phyloP scores from a whole-genome alignment of 495 filamentous ascomycete genomes.

The Aspergillus avenaceus region DNA sequence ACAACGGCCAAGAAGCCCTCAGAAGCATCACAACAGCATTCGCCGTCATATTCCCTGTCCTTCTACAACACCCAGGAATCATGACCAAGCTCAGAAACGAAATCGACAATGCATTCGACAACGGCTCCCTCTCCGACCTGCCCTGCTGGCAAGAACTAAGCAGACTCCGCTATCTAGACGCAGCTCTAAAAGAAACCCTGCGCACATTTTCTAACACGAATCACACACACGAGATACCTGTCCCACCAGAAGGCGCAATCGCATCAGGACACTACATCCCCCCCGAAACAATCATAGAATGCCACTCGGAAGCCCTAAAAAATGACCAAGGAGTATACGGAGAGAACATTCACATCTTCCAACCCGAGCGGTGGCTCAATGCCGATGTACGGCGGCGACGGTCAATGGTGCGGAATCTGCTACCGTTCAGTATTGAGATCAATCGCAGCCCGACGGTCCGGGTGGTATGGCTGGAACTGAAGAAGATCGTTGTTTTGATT shows the following conservation, averaged over 20 bases:
- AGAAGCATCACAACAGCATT: conserved; percentile 4
- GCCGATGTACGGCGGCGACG: background rate
- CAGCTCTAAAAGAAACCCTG: conserved; percentile 30
- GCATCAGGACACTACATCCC: conserved; percentile 26
- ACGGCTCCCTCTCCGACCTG: background rate
- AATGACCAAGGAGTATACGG: conserved; percentile 41
- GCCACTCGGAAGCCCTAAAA: conserved; percentile 20
- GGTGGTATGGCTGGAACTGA: conserved; percentile 16
- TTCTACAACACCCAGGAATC: background rate
- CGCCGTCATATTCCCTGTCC: conserved; percentile 4
- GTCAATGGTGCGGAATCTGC: conserved; percentile 10
- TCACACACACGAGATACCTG: conserved; percentile 19
- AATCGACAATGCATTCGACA: conserved; percentile 5
- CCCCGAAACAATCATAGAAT: conserved; percentile 16
- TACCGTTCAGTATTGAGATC: conserved; percentile 1
- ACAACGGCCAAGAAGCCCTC: background rate
- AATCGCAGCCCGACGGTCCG: background rate
- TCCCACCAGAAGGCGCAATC: conserved; percentile 9
- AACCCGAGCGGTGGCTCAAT: conserved; percentile 50
- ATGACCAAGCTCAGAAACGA: conserved; percentile 9
- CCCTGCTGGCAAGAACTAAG: conserved; percentile 11
- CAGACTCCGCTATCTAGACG: conserved; percentile 16
- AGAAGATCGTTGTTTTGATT: conserved; percentile 14
- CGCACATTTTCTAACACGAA: conserved; percentile 21
- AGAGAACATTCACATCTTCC: conserved; percentile 39